These are phyloP conservation scores for Pseudogymnoascus sp. DNA, from an alignment of 2,329 filamentous ascomycete genomes.

Conservation along the genomic window DNA sequence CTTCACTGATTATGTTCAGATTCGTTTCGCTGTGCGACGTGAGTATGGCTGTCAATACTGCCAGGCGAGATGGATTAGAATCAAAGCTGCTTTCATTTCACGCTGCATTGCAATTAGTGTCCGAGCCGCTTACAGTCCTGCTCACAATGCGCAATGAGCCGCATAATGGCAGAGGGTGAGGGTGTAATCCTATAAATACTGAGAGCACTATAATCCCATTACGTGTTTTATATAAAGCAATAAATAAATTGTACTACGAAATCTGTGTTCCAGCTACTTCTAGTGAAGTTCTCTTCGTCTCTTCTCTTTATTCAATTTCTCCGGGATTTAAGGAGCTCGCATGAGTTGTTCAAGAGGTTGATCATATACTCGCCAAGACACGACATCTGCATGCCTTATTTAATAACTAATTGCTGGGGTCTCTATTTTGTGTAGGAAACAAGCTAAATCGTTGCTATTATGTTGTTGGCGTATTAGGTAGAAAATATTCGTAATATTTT, in stretches of 20 bases:
- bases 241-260: neutral
- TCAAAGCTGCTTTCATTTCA: neutral
- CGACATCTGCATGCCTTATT: neutral
- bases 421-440: neutral
- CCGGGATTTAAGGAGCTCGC: neutral
- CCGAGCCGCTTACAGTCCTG: neutral
- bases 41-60: neutral
- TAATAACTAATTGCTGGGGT: neutral
- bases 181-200: neutral
- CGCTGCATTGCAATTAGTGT: neutral
- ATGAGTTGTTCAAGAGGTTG: neutral
- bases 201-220: neutral
- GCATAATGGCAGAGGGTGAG: neutral
- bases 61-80: neutral
- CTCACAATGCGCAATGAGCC: neutral
- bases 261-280: too few species aligned
- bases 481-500: neutral
- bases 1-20: neutral
- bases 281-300: neutral
- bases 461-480: neutral
- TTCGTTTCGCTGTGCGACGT: neutral
- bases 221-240: neutral
- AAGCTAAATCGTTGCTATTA: neutral
- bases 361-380: neutral
- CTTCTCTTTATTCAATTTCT: neutral